A percentile compares a stretch with the other conserved stretches of the same genome.
Conservation (phyloP, 768 basidiomycete species). For the Mycena albidolilacea region DNA sequence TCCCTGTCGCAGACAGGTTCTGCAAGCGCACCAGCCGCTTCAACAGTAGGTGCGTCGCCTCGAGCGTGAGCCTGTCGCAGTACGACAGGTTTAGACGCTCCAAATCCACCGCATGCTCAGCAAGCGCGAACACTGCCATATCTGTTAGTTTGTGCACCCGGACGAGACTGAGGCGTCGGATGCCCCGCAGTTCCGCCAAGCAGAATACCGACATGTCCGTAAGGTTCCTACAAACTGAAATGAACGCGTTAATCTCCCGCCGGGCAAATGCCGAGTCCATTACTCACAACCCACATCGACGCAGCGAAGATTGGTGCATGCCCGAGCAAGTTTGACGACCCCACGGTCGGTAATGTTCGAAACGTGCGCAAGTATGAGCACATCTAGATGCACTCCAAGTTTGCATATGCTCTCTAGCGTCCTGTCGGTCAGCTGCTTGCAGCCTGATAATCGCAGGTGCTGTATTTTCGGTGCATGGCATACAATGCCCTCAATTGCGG, state of each 20-base stretch:
- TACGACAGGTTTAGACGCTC: conserved; percentile 91
- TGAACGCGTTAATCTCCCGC: conserved; percentile 28
- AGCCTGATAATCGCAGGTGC: conserved; percentile 84
- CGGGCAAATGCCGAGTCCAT: neutral
- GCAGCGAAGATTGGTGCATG: conserved; percentile 82
- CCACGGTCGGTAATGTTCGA: conserved; percentile 84
- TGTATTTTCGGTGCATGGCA: conserved; percentile 83
- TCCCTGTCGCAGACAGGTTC: conserved; percentile 85
- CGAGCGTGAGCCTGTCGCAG: conserved; percentile 85
- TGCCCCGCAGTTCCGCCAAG: conserved; percentile 75
- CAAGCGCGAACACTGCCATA: conserved; percentile 83
- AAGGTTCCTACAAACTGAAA: conserved; percentile 81
- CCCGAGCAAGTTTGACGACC: conserved; percentile 75
- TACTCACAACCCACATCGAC: conserved; percentile 90
- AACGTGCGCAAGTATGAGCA: conserved; percentile 86
- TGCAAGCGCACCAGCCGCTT: conserved; percentile 71
- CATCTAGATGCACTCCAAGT: conserved; percentile 84
- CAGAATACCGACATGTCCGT: conserved; percentile 91
- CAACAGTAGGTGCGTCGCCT: conserved; percentile 80
- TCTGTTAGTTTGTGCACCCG: conserved; percentile 89
- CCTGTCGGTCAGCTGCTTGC: conserved; percentile 79
- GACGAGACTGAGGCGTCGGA: conserved; percentile 85
- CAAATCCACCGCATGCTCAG: conserved; percentile 76
- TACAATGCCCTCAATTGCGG: conserved; percentile 82
- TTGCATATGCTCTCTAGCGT: conserved; percentile 76